Base-by-base conservation (phyloP, 2,329 filamentous ascomycete genomes). In the Exutisphaerella laricina region DNA sequence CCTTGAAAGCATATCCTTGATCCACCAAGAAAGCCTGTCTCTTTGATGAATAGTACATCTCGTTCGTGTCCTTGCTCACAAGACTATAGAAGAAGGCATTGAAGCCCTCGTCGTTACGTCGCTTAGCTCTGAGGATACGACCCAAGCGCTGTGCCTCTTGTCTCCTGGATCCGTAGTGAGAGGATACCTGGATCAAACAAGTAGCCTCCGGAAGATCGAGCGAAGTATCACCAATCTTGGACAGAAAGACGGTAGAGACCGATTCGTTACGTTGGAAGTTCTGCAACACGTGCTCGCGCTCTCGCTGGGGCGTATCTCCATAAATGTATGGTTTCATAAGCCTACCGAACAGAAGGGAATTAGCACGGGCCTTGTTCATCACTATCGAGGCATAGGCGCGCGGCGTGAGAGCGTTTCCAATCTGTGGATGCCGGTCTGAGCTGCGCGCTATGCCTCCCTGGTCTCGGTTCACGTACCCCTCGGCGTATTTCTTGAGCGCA, bases 31-130 rank as follows among this genome's bases (percentile, higher is more conserved):
- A 98, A 1, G 92, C 90, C 66, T 98, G 92, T 7, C 92, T 79
- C 66, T 96, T 97, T 3, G 88, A 89, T 0, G 90, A 96, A 65
- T 95, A 98, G 62, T 82, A 92, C 90, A 98, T 97, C 65, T 98
- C 92, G 49, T 89, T 84, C 0, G 92, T 98, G 62, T 98, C 92
- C 64, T 97, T 97, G 4, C 87, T 94, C 3, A 98, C 92, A 1
- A 98, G 77, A 0, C 88, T 94, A 69, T 98, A 98, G 71, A 98
- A 98, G 66, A 97, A 98, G 0, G 92, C 92, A 61, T 98, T 98
- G 67, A 98, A 98, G 5, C 92, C 92, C 64, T 97, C 92, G 56
- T 98, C 92, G 57, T 96, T 97, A 62, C 92, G 79, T 13, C 92
- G 80, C 69, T 98, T 98, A 10, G 92, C 92, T 67, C 92, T 79